Conservation (phyloP, 345 rosid species). For the Noccaea bulbosa region DNA sequence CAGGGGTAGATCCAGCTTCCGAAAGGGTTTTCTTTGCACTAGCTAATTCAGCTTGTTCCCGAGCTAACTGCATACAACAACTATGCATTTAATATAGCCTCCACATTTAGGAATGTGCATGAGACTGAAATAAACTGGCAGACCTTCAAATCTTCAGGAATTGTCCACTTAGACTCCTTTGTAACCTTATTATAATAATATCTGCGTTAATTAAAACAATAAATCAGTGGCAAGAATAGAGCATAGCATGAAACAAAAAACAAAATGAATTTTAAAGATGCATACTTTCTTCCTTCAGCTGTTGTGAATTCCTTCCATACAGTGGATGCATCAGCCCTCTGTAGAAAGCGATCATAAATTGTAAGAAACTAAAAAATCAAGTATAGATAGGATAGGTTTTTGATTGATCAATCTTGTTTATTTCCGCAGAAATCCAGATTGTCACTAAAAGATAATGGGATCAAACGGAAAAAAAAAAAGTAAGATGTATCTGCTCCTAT, state of each 20-base stretch:
- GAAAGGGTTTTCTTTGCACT: slow-evolving; percentile 52
- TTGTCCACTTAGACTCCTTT: slow-evolving; percentile 93
- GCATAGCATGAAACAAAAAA: slow-evolving; percentile 26
- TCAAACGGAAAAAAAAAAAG: neutral
- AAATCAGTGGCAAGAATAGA: slow-evolving; percentile 22
- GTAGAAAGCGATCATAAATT: slow-evolving; percentile 41
- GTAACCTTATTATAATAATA: slow-evolving; percentile 95
- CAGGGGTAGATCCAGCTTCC: slow-evolving; percentile 53
- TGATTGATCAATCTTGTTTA: slow-evolving; percentile 1
- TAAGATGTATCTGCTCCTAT: slow-evolving; percentile 25
- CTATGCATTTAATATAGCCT: slow-evolving; percentile 32
- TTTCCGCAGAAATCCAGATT: slow-evolving; percentile 21
- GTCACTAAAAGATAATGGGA: slow-evolving; percentile 4
- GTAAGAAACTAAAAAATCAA: slow-evolving; percentile 25
- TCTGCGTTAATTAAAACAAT: slow-evolving; percentile 50
- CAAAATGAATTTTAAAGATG: slow-evolving; percentile 23
- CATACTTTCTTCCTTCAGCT: slow-evolving; percentile 84
- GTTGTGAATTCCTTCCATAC: slow-evolving; percentile 98
- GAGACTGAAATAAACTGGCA: slow-evolving; percentile 35
- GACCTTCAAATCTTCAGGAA: slow-evolving; percentile 96
- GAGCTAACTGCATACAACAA: slow-evolving; percentile 74
- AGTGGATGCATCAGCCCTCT: slow-evolving; percentile 99
- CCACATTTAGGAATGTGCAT: neutral
- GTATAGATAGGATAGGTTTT: slow-evolving; percentile 7
- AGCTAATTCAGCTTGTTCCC: slow-evolving; percentile 78